Conservation (phyloP, 73 alveolate genomes). For the Stentor coeruleus region DNA sequence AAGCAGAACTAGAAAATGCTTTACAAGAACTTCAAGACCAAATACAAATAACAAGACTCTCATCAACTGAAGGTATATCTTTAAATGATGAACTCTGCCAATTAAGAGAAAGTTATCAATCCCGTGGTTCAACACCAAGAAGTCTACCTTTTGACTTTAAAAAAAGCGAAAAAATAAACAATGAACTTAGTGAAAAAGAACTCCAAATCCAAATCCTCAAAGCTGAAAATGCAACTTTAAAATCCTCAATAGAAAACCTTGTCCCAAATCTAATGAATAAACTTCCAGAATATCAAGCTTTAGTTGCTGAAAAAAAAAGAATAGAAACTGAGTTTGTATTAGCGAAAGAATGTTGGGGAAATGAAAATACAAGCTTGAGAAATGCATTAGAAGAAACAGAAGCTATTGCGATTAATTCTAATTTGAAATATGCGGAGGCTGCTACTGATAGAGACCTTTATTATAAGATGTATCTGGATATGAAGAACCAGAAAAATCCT, state of each 20-base stretch:
- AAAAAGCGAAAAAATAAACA: background rate
- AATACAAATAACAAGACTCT: background rate
- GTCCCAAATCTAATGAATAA: background rate
- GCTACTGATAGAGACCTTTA: slow-evolving; percentile 16
- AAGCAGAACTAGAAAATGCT: background rate
- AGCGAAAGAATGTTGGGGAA: slow-evolving; percentile 8
- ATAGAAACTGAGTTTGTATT: background rate
- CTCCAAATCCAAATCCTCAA: background rate
- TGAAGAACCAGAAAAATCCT: background rate
- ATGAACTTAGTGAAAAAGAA: slow-evolving; percentile 8
- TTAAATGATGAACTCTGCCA: background rate
- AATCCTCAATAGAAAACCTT: background rate
- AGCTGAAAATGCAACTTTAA: background rate
- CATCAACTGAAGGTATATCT: background rate
- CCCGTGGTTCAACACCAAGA: background rate
- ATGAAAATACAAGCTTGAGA: slow-evolving; percentile 13
- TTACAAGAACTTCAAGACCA: slow-evolving; percentile 25
- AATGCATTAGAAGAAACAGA: slow-evolving; percentile 1
- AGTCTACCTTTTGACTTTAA: background rate
- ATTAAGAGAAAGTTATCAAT: background rate
- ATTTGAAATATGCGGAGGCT: slow-evolving; percentile 17
- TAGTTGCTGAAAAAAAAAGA: slow-evolving; percentile 9
- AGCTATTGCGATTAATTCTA: slow-evolving; percentile 18
- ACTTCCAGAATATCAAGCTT: background rate
- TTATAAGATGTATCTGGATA: slow-evolving; percentile 2